A percentile compares a stretch with the other conserved stretches of the same genome.
phyloP scores from a whole-genome alignment of 441 rosid species.

The Viola pubescens region DNA sequence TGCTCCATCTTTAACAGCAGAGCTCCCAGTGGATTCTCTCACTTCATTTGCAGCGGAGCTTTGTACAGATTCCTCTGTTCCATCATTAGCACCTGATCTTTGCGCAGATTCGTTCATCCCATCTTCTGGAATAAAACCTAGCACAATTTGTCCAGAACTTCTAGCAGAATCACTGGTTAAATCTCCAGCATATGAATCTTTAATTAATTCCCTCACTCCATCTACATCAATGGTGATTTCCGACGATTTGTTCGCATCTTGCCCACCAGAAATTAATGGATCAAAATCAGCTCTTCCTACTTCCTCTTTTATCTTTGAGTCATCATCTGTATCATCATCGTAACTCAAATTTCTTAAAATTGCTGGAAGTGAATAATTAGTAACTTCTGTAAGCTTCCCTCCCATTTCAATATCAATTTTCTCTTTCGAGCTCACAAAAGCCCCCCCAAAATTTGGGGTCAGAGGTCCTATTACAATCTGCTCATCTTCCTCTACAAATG shows the following conservation, averaged over 20 bases:
- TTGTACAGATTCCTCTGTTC: slow-evolving; percentile 11
- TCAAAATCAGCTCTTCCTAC: slow-evolving; percentile 24
- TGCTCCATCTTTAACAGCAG: not conserved
- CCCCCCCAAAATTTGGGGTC: slow-evolving; percentile 44
- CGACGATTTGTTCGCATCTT: slow-evolving; percentile 21
- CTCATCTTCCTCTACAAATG: slow-evolving; percentile 61
- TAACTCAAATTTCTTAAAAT: slow-evolving; percentile 61
- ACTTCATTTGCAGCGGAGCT: not conserved
- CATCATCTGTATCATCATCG: slow-evolving; percentile 55
- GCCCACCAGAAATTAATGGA: slow-evolving; percentile 24
- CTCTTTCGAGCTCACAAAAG: slow-evolving; percentile 46
- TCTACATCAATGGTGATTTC: slow-evolving; percentile 16
- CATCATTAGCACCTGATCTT: slow-evolving; percentile 17
- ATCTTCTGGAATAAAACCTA: slow-evolving; percentile 12
- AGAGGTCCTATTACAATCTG: slow-evolving; percentile 28
- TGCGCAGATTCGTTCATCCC: slow-evolving; percentile 13
- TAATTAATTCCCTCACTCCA: slow-evolving; percentile 12
- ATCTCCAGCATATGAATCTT: slow-evolving; percentile 17
- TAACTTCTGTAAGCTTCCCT: slow-evolving; percentile 37
- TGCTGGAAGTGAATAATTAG: slow-evolving; percentile 58
- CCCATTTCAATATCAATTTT: slow-evolving; percentile 79
- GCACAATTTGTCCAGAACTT: slow-evolving; percentile 11
- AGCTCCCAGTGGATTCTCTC: slow-evolving; percentile 9
- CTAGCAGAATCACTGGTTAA: slow-evolving; percentile 12
- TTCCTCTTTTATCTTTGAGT: slow-evolving; percentile 34